Base-by-base conservation (phyloP, 2,329 filamentous ascomycete species). In the Chalaropsis thielavioides region DNA sequence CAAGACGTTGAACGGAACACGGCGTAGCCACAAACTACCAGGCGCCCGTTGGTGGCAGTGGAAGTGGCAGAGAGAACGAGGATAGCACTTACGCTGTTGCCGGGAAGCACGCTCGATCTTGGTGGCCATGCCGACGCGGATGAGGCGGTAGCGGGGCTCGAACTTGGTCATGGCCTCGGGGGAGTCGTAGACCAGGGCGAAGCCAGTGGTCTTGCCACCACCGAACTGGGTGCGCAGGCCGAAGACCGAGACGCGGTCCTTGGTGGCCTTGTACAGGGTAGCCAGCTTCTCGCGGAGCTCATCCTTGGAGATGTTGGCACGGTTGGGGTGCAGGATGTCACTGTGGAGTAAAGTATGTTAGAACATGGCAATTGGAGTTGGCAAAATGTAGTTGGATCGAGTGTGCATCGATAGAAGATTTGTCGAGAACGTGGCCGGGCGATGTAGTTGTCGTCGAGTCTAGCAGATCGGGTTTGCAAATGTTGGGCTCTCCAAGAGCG, bases 101-200 rank as follows among this genome's bases (percentile, higher is more conserved):
- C 94, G 89, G 83, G 86, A 90, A 74, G 94, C 86, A 83, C 92
- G 92, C 89, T 99, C 94, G 79, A 90, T 84, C 90, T 97, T 97
- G 79, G 79, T 84, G 75, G 90, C 92, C 73, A 90, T 83, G 76
- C 92, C 94, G 77, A 96, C 90, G 73, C 94, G 87, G 79, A 99
- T 85, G 73, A 96, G 86, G 80, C 94, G 88, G 88, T 96, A 96
- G 81, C 88, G 88, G 74, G 94, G 94, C 87, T 99, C 94, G 80
- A 97, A 99, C 83, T 97, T 97, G 90, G 96, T 96, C 87, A 99
- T 87, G 75, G 92, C 90, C 85, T 99, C 94, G 76, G 86, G 82
- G 72, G 90, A 95, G 81, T 99, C 94, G 86, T 99, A 99, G 83
- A 99, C 84, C 75, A 97, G 90, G 72, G 91, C 94, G 78, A 99